These are phyloP conservation scores for Trichoderma sp. DNA, from an alignment of 2,329 filamentous ascomycete species.

Conservation along the genomic window DNA sequence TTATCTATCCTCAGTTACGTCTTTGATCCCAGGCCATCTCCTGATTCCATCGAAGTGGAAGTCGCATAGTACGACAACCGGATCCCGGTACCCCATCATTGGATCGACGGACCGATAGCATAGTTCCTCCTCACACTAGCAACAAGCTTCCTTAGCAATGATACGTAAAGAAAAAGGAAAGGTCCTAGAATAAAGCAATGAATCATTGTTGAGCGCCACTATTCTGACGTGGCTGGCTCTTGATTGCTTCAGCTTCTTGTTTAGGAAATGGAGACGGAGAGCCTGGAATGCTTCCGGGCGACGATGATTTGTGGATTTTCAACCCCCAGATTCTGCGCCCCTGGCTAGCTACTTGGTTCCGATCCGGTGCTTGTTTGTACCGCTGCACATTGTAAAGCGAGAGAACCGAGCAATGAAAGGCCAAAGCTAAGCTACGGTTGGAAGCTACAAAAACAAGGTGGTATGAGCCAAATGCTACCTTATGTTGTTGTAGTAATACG, in stretches of 20 bases:
- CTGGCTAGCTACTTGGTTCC: neutral
- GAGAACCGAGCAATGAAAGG: neutral
- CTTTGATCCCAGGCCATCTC: neutral
- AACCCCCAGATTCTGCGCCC: constrained; percentile 11
- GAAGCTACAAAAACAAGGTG: neutral
- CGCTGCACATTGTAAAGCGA: neutral
- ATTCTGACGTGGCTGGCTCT: neutral
- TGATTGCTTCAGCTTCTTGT: constrained; percentile 7
- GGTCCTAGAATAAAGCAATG: neutral
- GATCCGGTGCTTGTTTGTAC: neutral
- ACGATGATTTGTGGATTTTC: constrained; percentile 6
- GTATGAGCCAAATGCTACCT: neutral
- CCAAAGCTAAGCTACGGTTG: neutral
- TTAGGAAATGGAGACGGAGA: neutral
- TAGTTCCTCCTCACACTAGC: neutral
- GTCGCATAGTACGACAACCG: neutral
- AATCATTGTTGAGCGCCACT: neutral
- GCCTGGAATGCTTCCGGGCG: neutral
- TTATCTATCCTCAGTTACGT: neutral
- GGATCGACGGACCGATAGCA: constrained; percentile 13
- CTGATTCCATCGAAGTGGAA: neutral
- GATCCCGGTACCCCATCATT: neutral
- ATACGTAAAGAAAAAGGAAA: neutral
- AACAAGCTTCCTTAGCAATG: neutral
- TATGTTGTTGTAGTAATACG: neutral